Conservation (phyloP, 768 basidiomycete species). For the Podaxis sp. region DNA sequence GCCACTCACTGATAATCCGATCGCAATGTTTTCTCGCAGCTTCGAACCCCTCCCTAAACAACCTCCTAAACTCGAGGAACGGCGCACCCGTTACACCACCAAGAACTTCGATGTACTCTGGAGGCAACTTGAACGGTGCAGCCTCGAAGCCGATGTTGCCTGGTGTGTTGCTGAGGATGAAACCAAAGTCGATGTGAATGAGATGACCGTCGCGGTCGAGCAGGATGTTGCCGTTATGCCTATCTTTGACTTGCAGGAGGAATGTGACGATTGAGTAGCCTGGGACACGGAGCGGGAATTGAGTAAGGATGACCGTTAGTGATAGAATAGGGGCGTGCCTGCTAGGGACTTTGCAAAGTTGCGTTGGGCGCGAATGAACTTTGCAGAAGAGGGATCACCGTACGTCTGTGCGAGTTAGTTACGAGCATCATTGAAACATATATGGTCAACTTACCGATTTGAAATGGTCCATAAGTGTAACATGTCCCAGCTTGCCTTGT, state of each 20-base stretch:
- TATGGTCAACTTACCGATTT: conserved; percentile 55
- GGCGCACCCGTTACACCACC: conserved; percentile 79
- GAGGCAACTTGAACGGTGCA: conserved; percentile 95
- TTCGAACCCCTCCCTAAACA: conserved; percentile 94
- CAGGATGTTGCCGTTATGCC: conserved; percentile 98
- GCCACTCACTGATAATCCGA: conserved; percentile 89
- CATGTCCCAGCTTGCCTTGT: conserved; percentile 79
- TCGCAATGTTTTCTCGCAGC: conserved; percentile 95
- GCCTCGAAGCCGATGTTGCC: conserved; percentile 98
- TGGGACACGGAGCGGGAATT: conserved; percentile 24
- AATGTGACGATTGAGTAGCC: conserved; percentile 97
- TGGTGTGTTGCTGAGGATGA: conserved; percentile 95
- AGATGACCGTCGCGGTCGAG: conserved; percentile 94
- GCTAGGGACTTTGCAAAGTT: conserved; percentile 94
- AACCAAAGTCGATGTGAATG: conserved; percentile 98
- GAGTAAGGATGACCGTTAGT: not conserved
- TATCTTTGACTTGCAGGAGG: conserved; percentile 95
- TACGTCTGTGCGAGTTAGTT: conserved; percentile 53
- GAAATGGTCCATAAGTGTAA: conserved; percentile 91
- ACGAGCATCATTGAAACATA: not conserved
- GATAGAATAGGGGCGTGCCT: conserved; percentile 38
- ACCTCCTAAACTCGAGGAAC: conserved; percentile 78
- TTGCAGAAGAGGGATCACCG: conserved; percentile 83
- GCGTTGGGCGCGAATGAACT: conserved; percentile 86
- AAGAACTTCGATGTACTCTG: conserved; percentile 94